Evolutionary conservation across 2,329 filamentous ascomycete species (phyloP).

Genomic region (Byssoonygena ceratinophila): DNA sequence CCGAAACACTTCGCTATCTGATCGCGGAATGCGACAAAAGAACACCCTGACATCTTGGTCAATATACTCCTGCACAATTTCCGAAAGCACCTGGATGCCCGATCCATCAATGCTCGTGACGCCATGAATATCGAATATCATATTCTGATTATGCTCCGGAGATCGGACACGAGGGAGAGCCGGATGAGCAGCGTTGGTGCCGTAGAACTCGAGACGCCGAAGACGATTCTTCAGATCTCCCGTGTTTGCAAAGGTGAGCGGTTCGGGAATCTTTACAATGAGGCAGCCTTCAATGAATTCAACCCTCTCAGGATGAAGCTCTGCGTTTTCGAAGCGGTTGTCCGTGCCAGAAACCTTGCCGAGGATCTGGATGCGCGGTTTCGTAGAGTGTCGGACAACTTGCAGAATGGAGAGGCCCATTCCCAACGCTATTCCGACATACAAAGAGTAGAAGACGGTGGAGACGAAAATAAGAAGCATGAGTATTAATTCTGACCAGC

Average conservation of each 20-base stretch:
- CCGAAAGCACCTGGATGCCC: constrained; percentile 77
- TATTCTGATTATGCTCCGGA: constrained; percentile 74
- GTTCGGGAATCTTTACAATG: constrained; percentile 96
- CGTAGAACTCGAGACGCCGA: constrained; percentile 75
- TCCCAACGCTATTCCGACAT: constrained; percentile 84
- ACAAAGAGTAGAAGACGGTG: constrained; percentile 91
- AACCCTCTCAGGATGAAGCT: constrained; percentile 57
- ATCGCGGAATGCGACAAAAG: constrained; percentile 45
- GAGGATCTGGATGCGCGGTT: constrained; percentile 90
- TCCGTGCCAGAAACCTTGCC: constrained; percentile 72
- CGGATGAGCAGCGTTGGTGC: constrained; percentile 73
- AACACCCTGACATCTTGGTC: constrained; percentile 55
- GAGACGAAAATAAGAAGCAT: constrained; percentile 85
- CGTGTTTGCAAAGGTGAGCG: constrained; percentile 92
- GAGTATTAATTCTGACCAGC: constrained; percentile 73
- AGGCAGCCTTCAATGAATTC: constrained; percentile 87
- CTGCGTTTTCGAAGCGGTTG: constrained; percentile 76
- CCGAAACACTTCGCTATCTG: constrained; percentile 51
- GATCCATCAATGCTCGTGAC: constrained; percentile 90
- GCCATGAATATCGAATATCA: constrained; percentile 97
- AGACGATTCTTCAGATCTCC: constrained; percentile 79
- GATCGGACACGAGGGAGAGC: constrained; percentile 68
- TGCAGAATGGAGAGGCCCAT: constrained; percentile 83
- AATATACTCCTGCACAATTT: constrained; percentile 77
- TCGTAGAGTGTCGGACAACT: constrained; percentile 80